Conservation (phyloP, 1,284 basidiomycete genomes). For the Rhodotorula sp. region DNA sequence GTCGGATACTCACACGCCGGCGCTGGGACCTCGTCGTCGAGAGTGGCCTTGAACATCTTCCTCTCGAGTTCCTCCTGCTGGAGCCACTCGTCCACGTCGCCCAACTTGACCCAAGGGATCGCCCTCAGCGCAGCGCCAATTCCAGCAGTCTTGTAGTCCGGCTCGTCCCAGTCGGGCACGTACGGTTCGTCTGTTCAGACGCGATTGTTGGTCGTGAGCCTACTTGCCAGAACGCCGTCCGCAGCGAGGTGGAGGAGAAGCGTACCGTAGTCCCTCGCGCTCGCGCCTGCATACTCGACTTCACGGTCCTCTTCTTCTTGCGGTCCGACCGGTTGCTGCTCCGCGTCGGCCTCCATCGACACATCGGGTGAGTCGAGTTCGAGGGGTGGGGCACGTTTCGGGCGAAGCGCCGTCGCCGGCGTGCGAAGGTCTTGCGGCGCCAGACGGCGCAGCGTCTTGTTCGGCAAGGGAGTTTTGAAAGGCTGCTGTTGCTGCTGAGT, state of each 20-base stretch:
- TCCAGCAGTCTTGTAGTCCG: conserved; percentile 21
- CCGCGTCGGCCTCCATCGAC: conserved; percentile 3
- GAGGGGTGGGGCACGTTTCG: background rate
- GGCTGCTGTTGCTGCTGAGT: conserved; percentile 7
- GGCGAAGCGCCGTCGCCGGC: conserved; percentile 8
- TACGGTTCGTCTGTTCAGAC: conserved; percentile 24
- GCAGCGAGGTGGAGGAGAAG: background rate
- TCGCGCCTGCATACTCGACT: conserved; percentile 27
- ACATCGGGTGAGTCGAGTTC: conserved; percentile 23
- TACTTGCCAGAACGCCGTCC: no score
- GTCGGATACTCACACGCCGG: background rate
- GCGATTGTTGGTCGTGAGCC: background rate
- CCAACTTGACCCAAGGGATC: background rate
- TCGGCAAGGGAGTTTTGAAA: conserved; percentile 8
- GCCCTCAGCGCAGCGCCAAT: conserved; percentile 6
- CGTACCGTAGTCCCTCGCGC: conserved; percentile 27
- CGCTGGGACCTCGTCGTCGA: background rate
- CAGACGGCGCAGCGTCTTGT: conserved; percentile 9
- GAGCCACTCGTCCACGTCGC: conserved; percentile 10
- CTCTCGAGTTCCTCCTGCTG: conserved; percentile 1
- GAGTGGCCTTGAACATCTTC: background rate
- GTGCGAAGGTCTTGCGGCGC: conserved; percentile 6
- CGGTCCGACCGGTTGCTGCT: background rate
- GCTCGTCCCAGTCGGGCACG: conserved; percentile 15
- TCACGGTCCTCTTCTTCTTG: conserved; percentile 17